Base-by-base conservation (phyloP, 352 stramenopile genomes). In the Globisporangium apiculatum region DNA sequence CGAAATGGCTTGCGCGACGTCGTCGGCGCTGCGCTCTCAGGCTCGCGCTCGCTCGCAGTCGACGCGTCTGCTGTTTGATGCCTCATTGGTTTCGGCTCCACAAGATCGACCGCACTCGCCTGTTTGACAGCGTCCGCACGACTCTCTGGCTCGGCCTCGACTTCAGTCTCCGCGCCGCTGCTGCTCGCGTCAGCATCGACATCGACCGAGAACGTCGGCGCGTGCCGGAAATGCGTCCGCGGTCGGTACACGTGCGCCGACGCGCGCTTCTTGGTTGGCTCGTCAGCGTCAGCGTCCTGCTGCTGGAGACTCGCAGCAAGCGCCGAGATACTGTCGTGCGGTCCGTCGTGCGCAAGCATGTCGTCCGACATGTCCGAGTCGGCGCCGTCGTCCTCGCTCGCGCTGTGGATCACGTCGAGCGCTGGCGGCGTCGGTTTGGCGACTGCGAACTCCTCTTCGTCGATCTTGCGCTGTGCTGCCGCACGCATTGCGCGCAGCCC, bases 311-410 rank as follows among this genome's bases (percentile, higher is more conserved):
- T 73, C 54, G 72, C 74, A n/a, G 79, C 79, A 35, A 89, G 75
- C 8, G 72, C 73, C 6, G 77, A 83, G 2, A 86, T 55, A 0
- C 64, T 67, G 45, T 66, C 68, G 7, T 72, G 48, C 35, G 72
- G 67, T 3, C 75, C 77, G 24, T 87, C 77, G 51, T 87, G 73
- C 53, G 83, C 77, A n/a, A 84, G 59, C 75, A 87, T 87, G 37
- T 88, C 79, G 51, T 88, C 76, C 38, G 76, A 87, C 72, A 87
- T 67, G 47, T 86, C 73, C 40, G 75, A 89, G 17, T 86, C 76
- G 7, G 54, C 73, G 52, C 75, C 73, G 37, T 77, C 66, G 2
- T 56, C 55, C 9, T 67, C 55, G 48, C 51, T 63, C n/a, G 24
- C 48, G 47, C 40, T 53, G 15, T 46, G 56, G 15, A 52, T 38